Conservation (phyloP, 352 stramenopile genomes). For the Phytophthora ohioensis region DNA sequence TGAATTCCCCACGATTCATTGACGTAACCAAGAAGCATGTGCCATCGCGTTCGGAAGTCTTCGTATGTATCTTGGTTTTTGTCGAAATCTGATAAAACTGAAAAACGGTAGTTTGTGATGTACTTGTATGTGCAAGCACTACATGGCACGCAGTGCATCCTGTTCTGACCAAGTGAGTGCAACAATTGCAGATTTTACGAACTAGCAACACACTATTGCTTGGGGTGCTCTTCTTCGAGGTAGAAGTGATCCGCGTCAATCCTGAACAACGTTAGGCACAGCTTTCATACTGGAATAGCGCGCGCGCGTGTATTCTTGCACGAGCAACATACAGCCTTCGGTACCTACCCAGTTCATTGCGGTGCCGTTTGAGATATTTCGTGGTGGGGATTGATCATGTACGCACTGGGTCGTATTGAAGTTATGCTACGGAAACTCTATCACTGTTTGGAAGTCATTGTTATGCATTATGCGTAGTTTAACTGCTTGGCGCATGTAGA, state of each 20-base stretch:
- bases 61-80: background rate
- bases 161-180: background rate
- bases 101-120: constrained; percentile 1
- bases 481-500: too few species aligned
- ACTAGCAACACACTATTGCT: background rate
- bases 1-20: background rate
- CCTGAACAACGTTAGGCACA: background rate
- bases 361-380: background rate
- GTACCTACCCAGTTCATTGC: background rate
- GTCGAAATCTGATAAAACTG: background rate
- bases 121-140: background rate
- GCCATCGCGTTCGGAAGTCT: background rate
- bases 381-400: background rate
- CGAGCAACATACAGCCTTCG: background rate
- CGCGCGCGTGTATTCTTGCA: background rate
- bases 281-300: background rate
- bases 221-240: background rate
- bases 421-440: background rate
- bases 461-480: too few species aligned
- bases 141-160: background rate
- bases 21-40: background rate
- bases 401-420: background rate
- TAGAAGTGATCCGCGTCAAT: background rate
- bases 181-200: background rate
- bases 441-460: background rate